These are phyloP conservation scores for Apiospora saccharicola DNA, from an alignment of 2,329 filamentous ascomycete species.

Conservation along the genomic window DNA sequence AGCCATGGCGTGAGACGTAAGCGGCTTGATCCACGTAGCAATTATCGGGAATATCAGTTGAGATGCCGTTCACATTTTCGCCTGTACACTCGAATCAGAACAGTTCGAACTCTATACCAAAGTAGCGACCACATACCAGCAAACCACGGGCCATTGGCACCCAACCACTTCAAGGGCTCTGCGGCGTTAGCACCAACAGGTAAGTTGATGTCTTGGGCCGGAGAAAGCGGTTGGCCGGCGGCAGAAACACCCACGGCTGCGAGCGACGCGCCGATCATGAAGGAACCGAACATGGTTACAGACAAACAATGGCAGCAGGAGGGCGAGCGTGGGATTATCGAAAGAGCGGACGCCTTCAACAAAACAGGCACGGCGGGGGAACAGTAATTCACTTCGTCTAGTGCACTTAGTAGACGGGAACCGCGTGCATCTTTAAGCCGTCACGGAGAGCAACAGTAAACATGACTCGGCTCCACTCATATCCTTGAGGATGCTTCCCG, in stretches of 20 bases:
- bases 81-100: constrained; percentile 44
- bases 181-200: constrained; percentile 42
- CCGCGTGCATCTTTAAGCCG: constrained; percentile 7
- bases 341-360: constrained; percentile 21
- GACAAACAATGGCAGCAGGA: neutral
- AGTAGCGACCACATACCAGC: constrained; percentile 48
- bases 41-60: constrained; percentile 58
- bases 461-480: constrained; percentile 1
- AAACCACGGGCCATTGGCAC: constrained; percentile 62
- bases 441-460: neutral
- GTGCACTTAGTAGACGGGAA: neutral
- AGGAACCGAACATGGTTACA: constrained; percentile 30
- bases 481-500: neutral
- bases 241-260: constrained; percentile 29
- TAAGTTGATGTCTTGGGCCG: constrained; percentile 43
- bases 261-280: constrained; percentile 26
- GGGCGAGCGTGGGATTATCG: neutral
- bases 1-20: constrained; percentile 68
- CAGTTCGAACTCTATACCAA: neutral
- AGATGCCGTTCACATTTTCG: constrained; percentile 63
- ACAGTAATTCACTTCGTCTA: neutral
- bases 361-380: neutral
- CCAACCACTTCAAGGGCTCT: constrained; percentile 56
- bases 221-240: constrained; percentile 36
- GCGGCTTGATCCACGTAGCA: constrained; percentile 68